Evolutionary conservation across 2,329 filamentous ascomycete genomes (phyloP).

Genomic region (Cryphonectria carpinicola): DNA sequence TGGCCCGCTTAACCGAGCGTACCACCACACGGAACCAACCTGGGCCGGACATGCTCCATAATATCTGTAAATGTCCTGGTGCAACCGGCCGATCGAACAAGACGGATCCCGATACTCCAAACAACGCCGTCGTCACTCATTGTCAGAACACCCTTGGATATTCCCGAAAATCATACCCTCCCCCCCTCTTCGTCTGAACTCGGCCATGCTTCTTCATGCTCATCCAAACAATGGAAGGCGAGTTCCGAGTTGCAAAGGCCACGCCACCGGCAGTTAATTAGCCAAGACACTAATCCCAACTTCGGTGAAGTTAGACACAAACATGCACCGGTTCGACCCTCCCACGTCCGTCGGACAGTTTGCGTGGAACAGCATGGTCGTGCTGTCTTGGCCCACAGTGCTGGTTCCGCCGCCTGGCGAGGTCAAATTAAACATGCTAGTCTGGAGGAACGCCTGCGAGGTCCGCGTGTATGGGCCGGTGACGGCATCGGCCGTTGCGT

Average conservation of each 20-base stretch:
- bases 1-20: neutral
- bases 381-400: slow-evolving; percentile 9
- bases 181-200: neutral
- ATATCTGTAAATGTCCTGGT: neutral
- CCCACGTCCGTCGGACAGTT: slow-evolving; percentile 23
- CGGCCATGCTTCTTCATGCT: slow-evolving; percentile 10
- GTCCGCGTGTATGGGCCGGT: slow-evolving; percentile 24
- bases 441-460: slow-evolving; percentile 19
- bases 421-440: slow-evolving; percentile 21
- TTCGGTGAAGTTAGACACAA: slow-evolving; percentile 26
- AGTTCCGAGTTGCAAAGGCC: slow-evolving; percentile 6
- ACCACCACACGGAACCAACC: neutral
- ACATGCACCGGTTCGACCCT: slow-evolving; percentile 28
- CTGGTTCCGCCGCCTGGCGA: slow-evolving; percentile 29
- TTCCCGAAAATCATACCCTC: neutral
- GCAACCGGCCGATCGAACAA: neutral
- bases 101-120: slow-evolving; percentile 4
- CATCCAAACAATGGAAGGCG: slow-evolving; percentile 7
- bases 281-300: slow-evolving; percentile 20
- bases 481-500: slow-evolving; percentile 48
- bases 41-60: neutral
- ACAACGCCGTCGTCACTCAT: slow-evolving; percentile 9
- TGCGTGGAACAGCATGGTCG: slow-evolving; percentile 27
- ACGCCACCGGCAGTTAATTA: slow-evolving; percentile 18
- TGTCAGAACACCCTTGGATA: slow-evolving; percentile 1